Conservation (phyloP, 202 grass and related monocot species). For the Eragrostis tef region DNA sequence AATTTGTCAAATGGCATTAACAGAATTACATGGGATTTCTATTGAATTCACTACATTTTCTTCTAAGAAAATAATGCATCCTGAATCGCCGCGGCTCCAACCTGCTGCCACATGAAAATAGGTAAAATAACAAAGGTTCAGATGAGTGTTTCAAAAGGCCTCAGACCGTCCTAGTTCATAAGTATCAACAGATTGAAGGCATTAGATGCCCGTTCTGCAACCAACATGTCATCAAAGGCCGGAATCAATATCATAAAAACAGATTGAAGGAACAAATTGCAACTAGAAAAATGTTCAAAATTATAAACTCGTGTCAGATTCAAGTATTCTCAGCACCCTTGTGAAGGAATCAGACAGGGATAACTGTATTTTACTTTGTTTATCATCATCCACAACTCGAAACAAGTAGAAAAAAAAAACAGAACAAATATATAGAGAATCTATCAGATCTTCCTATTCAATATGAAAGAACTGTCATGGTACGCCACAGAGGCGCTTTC, state of each 20-base stretch:
- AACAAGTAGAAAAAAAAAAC: background rate
- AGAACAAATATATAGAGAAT: background rate
- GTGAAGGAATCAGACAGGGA: constrained; percentile 55
- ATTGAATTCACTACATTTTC: no score
- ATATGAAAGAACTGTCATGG: constrained; percentile 59
- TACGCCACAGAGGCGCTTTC: constrained; percentile 36
- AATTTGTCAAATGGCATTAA: no score
- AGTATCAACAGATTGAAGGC: constrained; percentile 36
- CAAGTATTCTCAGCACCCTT: constrained; percentile 58
- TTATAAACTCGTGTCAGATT: constrained; percentile 43
- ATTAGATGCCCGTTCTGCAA: constrained; percentile 38
- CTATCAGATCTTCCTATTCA: constrained; percentile 79
- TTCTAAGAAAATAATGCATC: no score
- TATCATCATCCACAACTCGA: constrained; percentile 52
- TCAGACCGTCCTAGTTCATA: constrained; percentile 70
- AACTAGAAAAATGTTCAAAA: background rate
- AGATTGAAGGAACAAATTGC: no score
- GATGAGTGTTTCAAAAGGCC: background rate
- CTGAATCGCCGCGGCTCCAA: no score
- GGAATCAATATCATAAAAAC: background rate
- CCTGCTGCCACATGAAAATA: no score
- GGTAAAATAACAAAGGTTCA: no score
- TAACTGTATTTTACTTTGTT: constrained; percentile 54
- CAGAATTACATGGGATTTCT: no score
- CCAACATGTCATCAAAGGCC: constrained; percentile 56